Conservation (phyloP, 805 yeast genomes). For the Starmerella stigmatis region DNA sequence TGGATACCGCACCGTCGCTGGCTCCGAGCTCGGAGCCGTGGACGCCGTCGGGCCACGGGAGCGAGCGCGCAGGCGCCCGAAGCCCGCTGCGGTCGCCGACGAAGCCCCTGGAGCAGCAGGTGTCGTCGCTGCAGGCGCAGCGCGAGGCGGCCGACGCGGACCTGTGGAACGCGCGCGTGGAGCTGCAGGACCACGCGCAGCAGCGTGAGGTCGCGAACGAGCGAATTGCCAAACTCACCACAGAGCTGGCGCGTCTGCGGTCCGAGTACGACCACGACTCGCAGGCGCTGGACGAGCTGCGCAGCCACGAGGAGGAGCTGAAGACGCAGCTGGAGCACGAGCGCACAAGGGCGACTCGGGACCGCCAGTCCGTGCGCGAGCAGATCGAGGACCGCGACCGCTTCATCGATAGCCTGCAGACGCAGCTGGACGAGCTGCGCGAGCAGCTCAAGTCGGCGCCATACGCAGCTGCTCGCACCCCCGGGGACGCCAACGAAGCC, state of each 20-base stretch:
- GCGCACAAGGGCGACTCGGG: constrained; percentile 4
- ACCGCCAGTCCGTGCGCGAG: not conserved
- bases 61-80: not conserved
- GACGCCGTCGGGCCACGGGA: constrained; percentile 22
- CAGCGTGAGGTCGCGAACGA: constrained; percentile 24
- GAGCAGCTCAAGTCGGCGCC: not conserved
- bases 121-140: constrained; percentile 12
- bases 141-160: constrained; percentile 29
- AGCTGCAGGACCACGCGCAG: constrained; percentile 27
- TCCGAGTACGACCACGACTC: constrained; percentile 23
- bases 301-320: constrained; percentile 19
- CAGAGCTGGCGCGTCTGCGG: constrained; percentile 6
- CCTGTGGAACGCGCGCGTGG: constrained; percentile 32
- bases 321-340: not conserved
- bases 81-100: constrained; percentile 9
- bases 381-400: constrained; percentile 11
- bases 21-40: constrained; percentile 5
- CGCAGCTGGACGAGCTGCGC: constrained; percentile 9
- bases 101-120: constrained; percentile 7
- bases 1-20: not conserved
- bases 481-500: not conserved
- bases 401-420: constrained; percentile 11
- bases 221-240: constrained; percentile 17
- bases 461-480: not conserved
- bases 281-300: constrained; percentile 23